A percentile compares a stretch with the other conserved stretches of the same genome.
phyloP scores from a whole-genome alignment of 2,329 filamentous ascomycete species.

The Neonectria coccinea region DNA sequence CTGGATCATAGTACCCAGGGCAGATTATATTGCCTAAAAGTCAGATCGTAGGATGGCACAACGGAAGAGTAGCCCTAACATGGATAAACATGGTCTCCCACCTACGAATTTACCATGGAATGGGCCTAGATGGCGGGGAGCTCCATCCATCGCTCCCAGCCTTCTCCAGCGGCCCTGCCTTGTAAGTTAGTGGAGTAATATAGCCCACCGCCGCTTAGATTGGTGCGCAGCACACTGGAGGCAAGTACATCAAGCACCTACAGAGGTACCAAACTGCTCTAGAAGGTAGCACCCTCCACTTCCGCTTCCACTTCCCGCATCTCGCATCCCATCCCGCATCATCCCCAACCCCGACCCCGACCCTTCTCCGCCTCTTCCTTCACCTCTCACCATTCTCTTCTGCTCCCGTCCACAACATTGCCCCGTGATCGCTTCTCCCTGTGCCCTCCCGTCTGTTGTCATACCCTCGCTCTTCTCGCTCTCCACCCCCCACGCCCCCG shows the following conservation, averaged over 20 bases:
- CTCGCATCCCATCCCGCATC: conserved; percentile 27
- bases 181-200: conserved; percentile 20
- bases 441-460: conserved; percentile 34
- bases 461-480: conserved; percentile 14
- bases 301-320: conserved; percentile 32
- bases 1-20: no score
- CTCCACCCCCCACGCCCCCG: conserved; percentile 17
- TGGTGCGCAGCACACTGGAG: conserved; percentile 6
- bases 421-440: conserved; percentile 24
- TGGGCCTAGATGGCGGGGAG: background rate
- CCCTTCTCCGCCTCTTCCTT: conserved; percentile 12
- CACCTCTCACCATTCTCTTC: conserved; percentile 9
- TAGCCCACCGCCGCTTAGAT: conserved; percentile 9
- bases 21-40: conserved; percentile 4
- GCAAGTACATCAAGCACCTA: background rate
- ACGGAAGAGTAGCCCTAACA: background rate
- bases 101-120: no score
- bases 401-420: conserved; percentile 1
- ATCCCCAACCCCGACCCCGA: conserved; percentile 25
- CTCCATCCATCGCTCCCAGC: background rate
- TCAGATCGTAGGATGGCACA: conserved; percentile 5
- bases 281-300: conserved; percentile 24
- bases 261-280: conserved; percentile 1
- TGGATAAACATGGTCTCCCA: no score
- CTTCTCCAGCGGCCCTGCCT: conserved; percentile 1